Evolutionary conservation across 352 stramenopile species (phyloP), one percentile per base, ranked within the genome.

Genomic region (Globisporangium parvum): DNA sequence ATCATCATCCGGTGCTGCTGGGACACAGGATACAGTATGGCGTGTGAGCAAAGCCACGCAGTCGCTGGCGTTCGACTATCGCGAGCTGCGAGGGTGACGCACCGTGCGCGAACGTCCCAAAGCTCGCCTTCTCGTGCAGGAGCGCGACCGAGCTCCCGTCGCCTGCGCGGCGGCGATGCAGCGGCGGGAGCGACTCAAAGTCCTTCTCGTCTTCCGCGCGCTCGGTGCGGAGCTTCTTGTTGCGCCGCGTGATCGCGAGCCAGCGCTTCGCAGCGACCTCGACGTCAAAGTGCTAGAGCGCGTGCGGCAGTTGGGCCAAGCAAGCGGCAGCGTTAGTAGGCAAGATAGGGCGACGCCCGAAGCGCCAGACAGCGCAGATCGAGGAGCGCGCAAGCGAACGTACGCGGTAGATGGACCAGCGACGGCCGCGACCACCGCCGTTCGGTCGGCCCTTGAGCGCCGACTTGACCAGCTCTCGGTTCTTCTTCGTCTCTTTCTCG

Each of bases 331-430:
- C 20, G 37, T n/a, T 14, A 42, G 12, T 42, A 42, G 6, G 37
- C 6, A 45, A 1, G 39, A 49, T 12, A 40, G 20, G 42, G 14
- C 39, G 39, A n/a, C 14, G 14, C 6, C 15, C 20, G 1, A n/a
- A n/a, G n/a, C n/a, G n/a, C n/a, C n/a, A n/a, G 39, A 21, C 4
- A 8, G 9, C 3, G 12, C 18, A 9, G 39, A 45, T n/a, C 20
- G 4, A 45, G 41, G 5, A 28, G 26, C 26, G 2, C n/a, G 18
- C 10, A 18, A 26, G 41, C 20, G 31, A 40, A 68, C 60, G 54
- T 68, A 89, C 80, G 28, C 67, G 62, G 59, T 84, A 91, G 60
- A 91, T 73, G 11, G 77, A 88, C 80, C 80, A 91, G 14, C 72
- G 68, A 2, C 75, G 75, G 12, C 71, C 68, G 17, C 71, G 71